phyloP scores from a whole-genome alignment of 164 flowering plant genomes.

The Aristolochia contorta region DNA sequence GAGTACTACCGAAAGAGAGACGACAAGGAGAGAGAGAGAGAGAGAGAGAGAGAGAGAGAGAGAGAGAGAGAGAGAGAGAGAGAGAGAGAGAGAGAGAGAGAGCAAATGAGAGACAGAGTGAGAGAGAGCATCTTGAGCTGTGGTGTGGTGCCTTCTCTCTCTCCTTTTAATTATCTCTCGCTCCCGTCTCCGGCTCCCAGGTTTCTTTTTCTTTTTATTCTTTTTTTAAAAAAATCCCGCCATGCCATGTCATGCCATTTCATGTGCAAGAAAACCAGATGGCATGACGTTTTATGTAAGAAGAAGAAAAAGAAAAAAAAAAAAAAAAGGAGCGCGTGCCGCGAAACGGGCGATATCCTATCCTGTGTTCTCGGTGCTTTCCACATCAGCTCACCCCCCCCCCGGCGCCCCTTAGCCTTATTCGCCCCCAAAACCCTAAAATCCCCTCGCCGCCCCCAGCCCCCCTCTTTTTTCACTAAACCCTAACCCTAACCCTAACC shows the following conservation, averaged over 20 bases:
- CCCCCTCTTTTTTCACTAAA: background rate
- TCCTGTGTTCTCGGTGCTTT: conserved; percentile 15
- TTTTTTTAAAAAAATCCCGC: conserved; percentile 1
- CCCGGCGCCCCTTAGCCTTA: background rate
- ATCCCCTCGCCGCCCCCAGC: background rate
- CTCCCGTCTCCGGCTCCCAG: conserved; percentile 11
- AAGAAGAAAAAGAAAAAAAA: too few species aligned
- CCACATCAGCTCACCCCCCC: conserved; percentile 9
- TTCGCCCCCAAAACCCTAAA: background rate
- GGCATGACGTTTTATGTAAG: conserved; percentile 6
- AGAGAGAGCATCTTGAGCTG: conserved; percentile 7
- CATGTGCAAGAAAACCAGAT: background rate
- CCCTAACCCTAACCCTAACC: conserved; percentile 6
- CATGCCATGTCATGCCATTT: conserved; percentile 13
- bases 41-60: conserved; percentile 19
- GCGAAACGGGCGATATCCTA: conserved; percentile 6
- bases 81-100: too few species aligned
- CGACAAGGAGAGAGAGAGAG: conserved; percentile 16
- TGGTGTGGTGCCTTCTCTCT: too few species aligned
- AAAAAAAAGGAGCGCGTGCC: conserved; percentile 5
- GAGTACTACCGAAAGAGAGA: too few species aligned
- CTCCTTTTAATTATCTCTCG: too few species aligned
- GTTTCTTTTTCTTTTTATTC: conserved; percentile 1
- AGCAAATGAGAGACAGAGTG: conserved; percentile 22
- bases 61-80: conserved; percentile 11